Evolutionary conservation across 2,329 filamentous ascomycete species (phyloP), one percentile per base, ranked within the genome.

Genomic region (Cordyceps tenuipes): DNA sequence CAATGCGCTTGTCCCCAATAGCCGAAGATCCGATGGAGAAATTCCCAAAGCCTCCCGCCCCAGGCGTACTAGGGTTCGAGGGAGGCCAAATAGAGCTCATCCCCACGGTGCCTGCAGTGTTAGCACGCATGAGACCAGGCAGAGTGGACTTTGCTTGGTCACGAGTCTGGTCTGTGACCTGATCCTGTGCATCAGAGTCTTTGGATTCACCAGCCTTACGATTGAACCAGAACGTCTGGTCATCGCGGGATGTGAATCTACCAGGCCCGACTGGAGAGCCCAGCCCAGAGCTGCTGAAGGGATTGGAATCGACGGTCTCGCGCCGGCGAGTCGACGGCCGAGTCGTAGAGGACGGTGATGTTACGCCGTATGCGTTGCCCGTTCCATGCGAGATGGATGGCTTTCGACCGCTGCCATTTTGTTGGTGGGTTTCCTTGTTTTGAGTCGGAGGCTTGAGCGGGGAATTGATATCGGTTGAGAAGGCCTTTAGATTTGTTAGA

Each of bases 401-500:
- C 75, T 96, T 97, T 61, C 93, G 89, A 53, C 87, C 83, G 59
- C 88, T 86, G 12, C 79, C 79, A 71, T 82, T 72, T 73, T 81
- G 72, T 72, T 81, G 71, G 71, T 80, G 73, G 76, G 85, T 76
- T 47, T 84, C 81, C 67, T 87, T 85, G 62, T 90, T 93, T 68
- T 90, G 88, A 36, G 85, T 83, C 21, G 90, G 89, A 9, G 90
- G 88, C 74, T 97, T 97, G 66, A 97, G 79, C 39, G 91, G 89
- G 41, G 94, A 97, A 73, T 97, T 99, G 70, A 99, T 91, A 64
- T 95, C 94, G 55, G 83, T 84, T 55, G 85, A 76, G 73, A 97
- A 97, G 64, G 89, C 78, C 88, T 96, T 72, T 48, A n/a, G 12
- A 3, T 39, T 23, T 17, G 48, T 51, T 47, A 52, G 39, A 31